Evolutionary conservation across 1,284 basidiomycete species (phyloP), one percentile per base, ranked within the genome.

Genomic region (Fomitopsis betulina): DNA sequence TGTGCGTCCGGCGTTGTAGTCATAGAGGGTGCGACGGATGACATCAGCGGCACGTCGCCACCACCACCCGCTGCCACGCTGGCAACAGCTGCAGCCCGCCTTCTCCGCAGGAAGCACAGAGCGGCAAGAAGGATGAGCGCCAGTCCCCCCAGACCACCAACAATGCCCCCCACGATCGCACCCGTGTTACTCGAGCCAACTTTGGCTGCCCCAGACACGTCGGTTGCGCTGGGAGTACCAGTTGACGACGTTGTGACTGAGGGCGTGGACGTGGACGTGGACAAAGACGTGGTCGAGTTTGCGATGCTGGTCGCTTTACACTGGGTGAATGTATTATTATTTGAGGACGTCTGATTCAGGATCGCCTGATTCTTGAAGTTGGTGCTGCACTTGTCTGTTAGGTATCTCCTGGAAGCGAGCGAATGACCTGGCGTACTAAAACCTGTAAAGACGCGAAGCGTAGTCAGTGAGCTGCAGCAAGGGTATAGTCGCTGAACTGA

Each of bases 301-400:
- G 52, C 2, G 50, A 30, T 13, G 58, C 23, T 7, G 47, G 53
- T 32, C 33, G 33, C n/a, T 40, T 49, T 39, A 30, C 61, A 63
- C 12, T 62, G 49, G n/a, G 61, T 65, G 54, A 65, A 65, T 10
- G 64, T 63, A 58, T 65, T 65, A 54, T 65, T 65, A 54, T 63
- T 62, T n/a, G 59, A 53, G 13, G 55, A 58, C 21, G 62, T 59
- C 33, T 63, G 59, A 51, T 61, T 57, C 32, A 49, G 38, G 50
- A 59, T 59, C 7, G 53, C 57, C 32, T 62, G 57, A 27, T 61
- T 61, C 38, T 56, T 62, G 19, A 55, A 62, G 2, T 42, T 45
- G 23, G 62, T 65, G 27, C 6, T 2, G 19, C 2, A 8, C 9
- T 5, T 10, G 49, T 9, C 12, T 23, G 38, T 42, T 6, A 43